phyloP scores from a whole-genome alignment of 1,284 basidiomycete genomes.

The Rhodotorula mucilaginosa region DNA sequence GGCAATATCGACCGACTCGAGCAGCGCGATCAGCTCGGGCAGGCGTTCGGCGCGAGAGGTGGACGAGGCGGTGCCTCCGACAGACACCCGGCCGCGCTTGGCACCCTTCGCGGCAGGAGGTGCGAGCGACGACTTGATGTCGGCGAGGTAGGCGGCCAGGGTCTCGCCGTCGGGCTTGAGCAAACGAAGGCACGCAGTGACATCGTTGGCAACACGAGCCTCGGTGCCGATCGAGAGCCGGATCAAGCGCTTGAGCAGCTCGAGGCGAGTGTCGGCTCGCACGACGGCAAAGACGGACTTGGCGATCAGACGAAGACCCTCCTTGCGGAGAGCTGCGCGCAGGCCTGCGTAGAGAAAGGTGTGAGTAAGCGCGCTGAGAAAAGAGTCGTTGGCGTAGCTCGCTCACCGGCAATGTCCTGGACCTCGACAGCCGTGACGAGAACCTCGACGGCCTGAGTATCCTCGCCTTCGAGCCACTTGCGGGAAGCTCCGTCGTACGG shows the following conservation, averaged over 20 bases:
- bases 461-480: conserved; percentile 38
- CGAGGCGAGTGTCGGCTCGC: conserved; percentile 27
- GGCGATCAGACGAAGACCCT: conserved; percentile 20
- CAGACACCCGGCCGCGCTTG: conserved; percentile 34
- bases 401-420: not conserved
- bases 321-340: conserved; percentile 22
- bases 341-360: not conserved
- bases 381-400: not conserved
- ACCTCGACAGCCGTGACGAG: conserved; percentile 21
- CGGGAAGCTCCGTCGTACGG: conserved; percentile 55
- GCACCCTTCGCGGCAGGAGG: conserved; percentile 27
- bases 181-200: conserved; percentile 26
- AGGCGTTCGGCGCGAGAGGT: conserved; percentile 26
- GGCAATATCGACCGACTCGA: conserved; percentile 38
- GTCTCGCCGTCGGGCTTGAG: conserved; percentile 31
- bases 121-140: conserved; percentile 23
- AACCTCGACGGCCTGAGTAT: conserved; percentile 15
- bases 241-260: conserved; percentile 35
- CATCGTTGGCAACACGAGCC: conserved; percentile 26
- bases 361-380: not conserved
- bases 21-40: conserved; percentile 36
- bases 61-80: conserved; percentile 11
- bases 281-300: conserved; percentile 23
- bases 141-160: conserved; percentile 31
- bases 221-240: conserved; percentile 22